phyloP scores from a whole-genome alignment of 345 rosid genomes.

The Orychophragmus violaceus region DNA sequence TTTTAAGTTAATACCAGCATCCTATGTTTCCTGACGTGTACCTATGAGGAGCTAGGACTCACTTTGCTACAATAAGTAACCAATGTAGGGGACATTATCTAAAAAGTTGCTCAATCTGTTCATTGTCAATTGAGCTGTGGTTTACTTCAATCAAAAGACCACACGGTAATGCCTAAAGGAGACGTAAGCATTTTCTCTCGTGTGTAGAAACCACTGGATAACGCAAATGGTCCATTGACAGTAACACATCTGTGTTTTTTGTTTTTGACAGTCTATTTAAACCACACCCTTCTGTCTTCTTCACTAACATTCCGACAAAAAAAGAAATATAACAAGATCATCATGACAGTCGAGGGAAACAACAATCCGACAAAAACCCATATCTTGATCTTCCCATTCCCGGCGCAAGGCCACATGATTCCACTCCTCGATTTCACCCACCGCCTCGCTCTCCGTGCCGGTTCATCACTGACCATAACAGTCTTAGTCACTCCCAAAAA shows the following conservation, averaged over 20 bases:
- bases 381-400: conserved; percentile 37
- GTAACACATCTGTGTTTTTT: background rate
- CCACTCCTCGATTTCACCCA: conserved; percentile 39
- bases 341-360: conserved; percentile 3
- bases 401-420: conserved; percentile 46
- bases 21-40: conserved; percentile 15
- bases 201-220: background rate
- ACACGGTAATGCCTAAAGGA: conserved; percentile 4
- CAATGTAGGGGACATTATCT: background rate
- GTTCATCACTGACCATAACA: conserved; percentile 27
- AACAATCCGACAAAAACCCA: conserved; percentile 6
- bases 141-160: background rate
- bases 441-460: conserved; percentile 26
- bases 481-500: conserved; percentile 37
- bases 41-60: conserved; percentile 8
- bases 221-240: background rate
- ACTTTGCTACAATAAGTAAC: conserved; percentile 5
- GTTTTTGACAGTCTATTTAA: background rate
- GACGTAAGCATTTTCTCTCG: conserved; percentile 22
- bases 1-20: background rate
- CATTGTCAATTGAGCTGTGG: background rate
- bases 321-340: background rate
- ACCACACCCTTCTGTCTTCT: background rate
- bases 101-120: background rate
- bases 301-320: background rate